Base-by-base conservation (phyloP, 164 flowering plant species). In the Magnolia officinalis region DNA sequence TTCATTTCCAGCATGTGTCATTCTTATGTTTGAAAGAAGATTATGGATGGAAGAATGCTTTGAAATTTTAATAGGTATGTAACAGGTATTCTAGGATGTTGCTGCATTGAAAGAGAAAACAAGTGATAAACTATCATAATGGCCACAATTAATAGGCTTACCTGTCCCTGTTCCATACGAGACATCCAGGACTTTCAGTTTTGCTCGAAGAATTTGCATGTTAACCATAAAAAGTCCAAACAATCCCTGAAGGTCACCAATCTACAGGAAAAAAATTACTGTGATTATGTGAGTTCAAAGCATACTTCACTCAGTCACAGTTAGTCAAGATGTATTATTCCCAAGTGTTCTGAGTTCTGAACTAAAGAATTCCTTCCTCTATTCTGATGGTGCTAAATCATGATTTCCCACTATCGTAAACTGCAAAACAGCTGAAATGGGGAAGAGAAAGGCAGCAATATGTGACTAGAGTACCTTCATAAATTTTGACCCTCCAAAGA, bases 241-340 rank as follows among this genome's bases (percentile, higher is more conserved):
- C 1, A 93, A 67, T 49, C 98, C 99, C 80, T 93, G 93, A 26
- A 93, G 88, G 79, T 95, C 98, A 72, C 97, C 98, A 82, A 94
- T 74, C 98, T 94, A 89, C 84, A 58, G 63, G 23, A 26, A 65
- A 58, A n/a, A 71, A 74, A 76, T 50, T 24, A 29, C 45, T 72
- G 14, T 65, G 68, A 26, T n/a, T 29, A 79, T n/a, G 50, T 21
- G 72, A 68, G 10, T 24, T 24, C 68, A 49, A 23, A 66, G 23
- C 6, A 45, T 11, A 20, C 7, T 21, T 7, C 20, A 78, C 50
- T 63, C 76, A 61, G 24, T 13, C 45, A 26, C 45, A 72, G 20
- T 68, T 45, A 16, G 23, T 49, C 45, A 24, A 65, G 29, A 24
- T 67, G 26, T 29, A 31, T 18, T 67, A 31, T 37, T 18, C 14